Percentiles rank a stretch among this genome's conserved stretches.
Conservation (phyloP, 352 stramenopile species). For the Lagenidium sp. region DNA sequence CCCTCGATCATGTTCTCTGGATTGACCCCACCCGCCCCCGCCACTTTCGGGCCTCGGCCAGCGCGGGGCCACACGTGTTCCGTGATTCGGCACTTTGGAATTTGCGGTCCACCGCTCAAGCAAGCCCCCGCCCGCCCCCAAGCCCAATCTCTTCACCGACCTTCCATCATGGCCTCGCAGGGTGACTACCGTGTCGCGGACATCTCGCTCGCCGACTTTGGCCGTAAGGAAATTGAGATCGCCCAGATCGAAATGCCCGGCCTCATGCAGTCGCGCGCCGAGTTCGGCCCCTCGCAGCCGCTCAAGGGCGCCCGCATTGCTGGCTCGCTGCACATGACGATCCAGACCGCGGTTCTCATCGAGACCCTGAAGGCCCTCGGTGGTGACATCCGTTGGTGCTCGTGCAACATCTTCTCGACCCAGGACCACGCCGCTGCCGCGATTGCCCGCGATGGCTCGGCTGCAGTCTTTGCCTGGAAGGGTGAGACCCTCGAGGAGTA, state of each 20-base stretch:
- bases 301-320: constrained; percentile 90
- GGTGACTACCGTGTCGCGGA: constrained; percentile 90
- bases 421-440: constrained; percentile 97
- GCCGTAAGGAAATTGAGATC: constrained; percentile 98
- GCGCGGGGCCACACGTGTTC: too few relatives aligned
- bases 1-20: too few relatives aligned
- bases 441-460: constrained; percentile 93
- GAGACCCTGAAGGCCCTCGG: constrained; percentile 96
- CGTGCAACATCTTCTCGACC: constrained; percentile 99
- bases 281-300: constrained; percentile 86
- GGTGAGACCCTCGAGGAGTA: constrained; percentile 98
- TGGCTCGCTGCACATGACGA: constrained; percentile 99
- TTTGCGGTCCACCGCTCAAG: constrained; percentile 3
- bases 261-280: constrained; percentile 94
- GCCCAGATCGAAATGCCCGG: constrained; percentile 98
- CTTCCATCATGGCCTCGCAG: constrained; percentile 40
- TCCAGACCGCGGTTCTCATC: constrained; percentile 98
- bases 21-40: too few relatives aligned
- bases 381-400: constrained; percentile 97
- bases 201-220: constrained; percentile 98
- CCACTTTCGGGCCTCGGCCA: too few relatives aligned
- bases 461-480: constrained; percentile 98
- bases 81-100: constrained; percentile 17
- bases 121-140: neutral
- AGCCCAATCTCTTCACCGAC: neutral